phyloP scores from a whole-genome alignment of 1,139 yeast genomes.

The Suhomyces bokatorum region DNA sequence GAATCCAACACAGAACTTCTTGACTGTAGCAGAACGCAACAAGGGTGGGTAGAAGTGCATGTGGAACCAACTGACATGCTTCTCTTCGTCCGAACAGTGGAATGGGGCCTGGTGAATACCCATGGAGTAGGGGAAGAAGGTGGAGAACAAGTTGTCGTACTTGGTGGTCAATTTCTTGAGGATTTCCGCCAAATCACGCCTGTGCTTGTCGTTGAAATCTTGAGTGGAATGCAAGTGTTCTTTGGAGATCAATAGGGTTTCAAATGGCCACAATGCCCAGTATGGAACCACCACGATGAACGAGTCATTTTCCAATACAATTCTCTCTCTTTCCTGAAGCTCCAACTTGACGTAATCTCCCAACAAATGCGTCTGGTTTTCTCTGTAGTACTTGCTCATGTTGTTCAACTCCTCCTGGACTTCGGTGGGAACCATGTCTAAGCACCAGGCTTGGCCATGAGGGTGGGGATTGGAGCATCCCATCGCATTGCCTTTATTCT shows the following conservation, averaged over 20 bases:
- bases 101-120: constrained; percentile 76
- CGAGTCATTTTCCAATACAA: constrained; percentile 60
- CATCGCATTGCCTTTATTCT: constrained; percentile 79
- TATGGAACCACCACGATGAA: constrained; percentile 75
- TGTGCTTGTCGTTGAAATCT: constrained; percentile 52
- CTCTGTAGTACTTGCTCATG: constrained; percentile 48
- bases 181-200: constrained; percentile 56
- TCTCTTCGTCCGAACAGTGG: constrained; percentile 38
- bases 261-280: constrained; percentile 87
- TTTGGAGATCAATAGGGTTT: constrained; percentile 61
- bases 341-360: constrained; percentile 69
- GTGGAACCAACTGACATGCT: constrained; percentile 61
- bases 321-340: constrained; percentile 48
- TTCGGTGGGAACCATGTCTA: constrained; percentile 66
- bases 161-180: constrained; percentile 58
- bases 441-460: constrained; percentile 80
- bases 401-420: constrained; percentile 59
- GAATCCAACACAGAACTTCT: constrained; percentile 75
- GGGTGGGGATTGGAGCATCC: constrained; percentile 85
- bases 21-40: constrained; percentile 71
- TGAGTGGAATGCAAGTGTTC: constrained; percentile 53
- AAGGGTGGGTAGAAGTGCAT: constrained; percentile 81
- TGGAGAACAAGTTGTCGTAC: constrained; percentile 70
- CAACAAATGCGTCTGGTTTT: constrained; percentile 51
- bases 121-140: constrained; percentile 79